Conservation (phyloP, 2,329 filamentous ascomycete genomes). For the Colletotrichum lindemuthianum region DNA sequence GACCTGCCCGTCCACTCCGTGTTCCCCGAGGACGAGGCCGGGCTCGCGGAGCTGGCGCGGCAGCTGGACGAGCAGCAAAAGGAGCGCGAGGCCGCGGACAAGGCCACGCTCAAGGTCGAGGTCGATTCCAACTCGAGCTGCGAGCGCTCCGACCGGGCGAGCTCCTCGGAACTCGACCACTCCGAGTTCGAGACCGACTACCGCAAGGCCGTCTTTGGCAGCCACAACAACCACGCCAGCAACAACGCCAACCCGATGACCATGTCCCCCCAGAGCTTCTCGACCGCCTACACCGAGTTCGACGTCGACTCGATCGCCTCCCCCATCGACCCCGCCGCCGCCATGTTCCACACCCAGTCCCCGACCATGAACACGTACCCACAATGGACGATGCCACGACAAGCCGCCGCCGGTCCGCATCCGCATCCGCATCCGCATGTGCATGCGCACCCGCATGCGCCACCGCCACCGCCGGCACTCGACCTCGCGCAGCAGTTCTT, state of each 20-base stretch:
- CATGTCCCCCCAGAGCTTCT: constrained; percentile 64
- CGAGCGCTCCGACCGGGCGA: constrained; percentile 58
- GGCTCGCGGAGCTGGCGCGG: constrained; percentile 64
- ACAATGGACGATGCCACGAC: constrained; percentile 33
- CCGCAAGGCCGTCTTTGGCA: constrained; percentile 57
- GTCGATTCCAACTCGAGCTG: constrained; percentile 47
- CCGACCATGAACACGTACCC: constrained; percentile 46
- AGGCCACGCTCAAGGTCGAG: constrained; percentile 43
- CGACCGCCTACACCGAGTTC: constrained; percentile 52
- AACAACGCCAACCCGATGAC: constrained; percentile 53
- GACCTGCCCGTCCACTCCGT: constrained; percentile 66
- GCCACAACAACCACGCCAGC: constrained; percentile 31
- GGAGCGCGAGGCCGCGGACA: constrained; percentile 47
- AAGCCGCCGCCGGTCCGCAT: no score
- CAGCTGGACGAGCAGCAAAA: constrained; percentile 61
- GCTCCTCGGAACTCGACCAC: constrained; percentile 65
- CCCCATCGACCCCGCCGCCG: constrained; percentile 46
- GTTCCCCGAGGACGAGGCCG: constrained; percentile 70
- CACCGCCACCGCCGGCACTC: constrained; percentile 43
- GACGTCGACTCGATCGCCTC: constrained; percentile 51
- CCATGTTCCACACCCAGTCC: constrained; percentile 49
- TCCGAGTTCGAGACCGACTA: constrained; percentile 67
- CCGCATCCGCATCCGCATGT: no score
- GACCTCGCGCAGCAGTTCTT: constrained; percentile 54
- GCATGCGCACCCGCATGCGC: neutral